Conservation (phyloP, 371 early-diverging fungal species). For the Rhizopus arrhizus region DNA sequence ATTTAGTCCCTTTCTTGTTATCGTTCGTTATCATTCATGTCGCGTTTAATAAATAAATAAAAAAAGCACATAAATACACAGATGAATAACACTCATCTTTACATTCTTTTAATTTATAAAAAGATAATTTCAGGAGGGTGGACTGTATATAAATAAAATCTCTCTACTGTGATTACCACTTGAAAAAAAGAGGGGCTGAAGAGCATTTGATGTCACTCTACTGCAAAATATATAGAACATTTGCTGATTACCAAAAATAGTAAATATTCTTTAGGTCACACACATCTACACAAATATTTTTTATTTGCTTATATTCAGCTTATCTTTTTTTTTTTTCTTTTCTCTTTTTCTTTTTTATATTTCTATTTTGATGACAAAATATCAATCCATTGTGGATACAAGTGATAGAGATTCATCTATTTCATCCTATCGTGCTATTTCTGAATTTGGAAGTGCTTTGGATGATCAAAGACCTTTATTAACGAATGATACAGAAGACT, state of each 20-base stretch:
- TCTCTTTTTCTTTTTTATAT: constrained; percentile 9
- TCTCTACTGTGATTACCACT: no score
- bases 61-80: no score
- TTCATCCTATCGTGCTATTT: constrained; percentile 28
- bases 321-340: not conserved
- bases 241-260: not conserved
- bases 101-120: no score
- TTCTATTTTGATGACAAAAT: constrained; percentile 26
- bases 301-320: not conserved
- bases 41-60: no score
- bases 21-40: no score
- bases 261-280: not conserved
- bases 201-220: no score
- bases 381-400: constrained; percentile 34
- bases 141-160: no score
- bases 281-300: not conserved
- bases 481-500: constrained; percentile 23
- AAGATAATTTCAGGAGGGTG: no score
- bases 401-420: constrained; percentile 35
- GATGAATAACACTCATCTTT: no score
- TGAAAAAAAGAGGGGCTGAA: no score
- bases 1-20: no score
- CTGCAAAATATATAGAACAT: no score
- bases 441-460: constrained; percentile 24
- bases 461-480: constrained; percentile 33